These are phyloP conservation scores for Akanthomyces uredinophilus DNA, from an alignment of 2,329 filamentous ascomycete species.

Conservation along the genomic window DNA sequence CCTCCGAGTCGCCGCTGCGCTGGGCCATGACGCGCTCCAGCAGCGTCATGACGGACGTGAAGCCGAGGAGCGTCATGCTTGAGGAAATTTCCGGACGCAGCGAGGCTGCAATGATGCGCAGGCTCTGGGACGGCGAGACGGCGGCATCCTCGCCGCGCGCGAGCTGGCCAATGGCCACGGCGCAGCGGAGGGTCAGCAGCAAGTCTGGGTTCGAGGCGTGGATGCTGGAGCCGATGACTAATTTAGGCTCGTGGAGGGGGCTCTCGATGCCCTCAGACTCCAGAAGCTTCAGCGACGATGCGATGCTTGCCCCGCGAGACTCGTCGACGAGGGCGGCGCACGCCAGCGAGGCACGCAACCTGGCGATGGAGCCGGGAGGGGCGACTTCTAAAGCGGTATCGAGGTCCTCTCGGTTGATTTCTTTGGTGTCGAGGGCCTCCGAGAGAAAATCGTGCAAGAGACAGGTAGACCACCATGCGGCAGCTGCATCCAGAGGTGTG, in stretches of 20 bases:
- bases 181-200: conserved; percentile 53
- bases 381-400: conserved; percentile 67
- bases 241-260: conserved; percentile 24
- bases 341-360: conserved; percentile 54
- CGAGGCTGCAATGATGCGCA: conserved; percentile 46
- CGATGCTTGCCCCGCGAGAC: conserved; percentile 52
- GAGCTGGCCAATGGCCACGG: conserved; percentile 56
- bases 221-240: conserved; percentile 41
- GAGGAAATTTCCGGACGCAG: conserved; percentile 36
- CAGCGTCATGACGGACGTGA: conserved; percentile 53
- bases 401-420: conserved; percentile 41
- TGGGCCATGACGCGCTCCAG: conserved; percentile 49
- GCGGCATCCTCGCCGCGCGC: conserved; percentile 36
- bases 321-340: conserved; percentile 52
- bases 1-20: conserved; percentile 37
- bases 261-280: conserved; percentile 25
- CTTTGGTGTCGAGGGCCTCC: conserved; percentile 46
- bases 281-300: conserved; percentile 49
- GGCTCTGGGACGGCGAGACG: conserved; percentile 34
- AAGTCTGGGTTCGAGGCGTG: conserved; percentile 46
- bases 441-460: conserved; percentile 65
- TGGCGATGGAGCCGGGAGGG: conserved; percentile 71
- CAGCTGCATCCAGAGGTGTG: conserved; percentile 82
- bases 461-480: conserved; percentile 83
- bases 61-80: conserved; percentile 53